phyloP scores from a whole-genome alignment of 2,329 filamentous ascomycete genomes.

The Plectosphaerella plurivora region DNA sequence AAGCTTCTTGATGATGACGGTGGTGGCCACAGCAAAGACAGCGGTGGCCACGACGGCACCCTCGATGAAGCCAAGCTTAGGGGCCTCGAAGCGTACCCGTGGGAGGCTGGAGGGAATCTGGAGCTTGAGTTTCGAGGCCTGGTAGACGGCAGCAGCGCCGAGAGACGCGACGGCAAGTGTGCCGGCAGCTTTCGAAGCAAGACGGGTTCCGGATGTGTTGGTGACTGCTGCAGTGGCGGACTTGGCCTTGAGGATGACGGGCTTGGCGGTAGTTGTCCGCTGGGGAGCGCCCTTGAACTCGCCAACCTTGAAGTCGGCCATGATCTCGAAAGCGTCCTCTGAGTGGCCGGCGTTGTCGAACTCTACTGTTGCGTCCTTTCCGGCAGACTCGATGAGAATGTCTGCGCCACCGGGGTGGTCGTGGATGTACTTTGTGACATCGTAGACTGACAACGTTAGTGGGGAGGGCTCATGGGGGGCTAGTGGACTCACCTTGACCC shows the following conservation, averaged over 20 bases:
- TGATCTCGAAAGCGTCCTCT: conserved; percentile 47
- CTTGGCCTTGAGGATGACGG: conserved; percentile 16
- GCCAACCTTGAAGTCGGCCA: conserved; percentile 31
- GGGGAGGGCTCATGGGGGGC: background rate
- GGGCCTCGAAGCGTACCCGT: conserved; percentile 9
- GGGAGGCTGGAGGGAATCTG: conserved; percentile 7
- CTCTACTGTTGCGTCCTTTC: conserved; percentile 72
- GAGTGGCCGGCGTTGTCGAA: conserved; percentile 85
- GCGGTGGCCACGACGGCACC: conserved; percentile 30
- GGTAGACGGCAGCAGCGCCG: conserved; percentile 15
- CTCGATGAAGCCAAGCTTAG: conserved; percentile 24
- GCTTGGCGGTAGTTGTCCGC: conserved; percentile 13
- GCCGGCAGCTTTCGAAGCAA: conserved; percentile 9
- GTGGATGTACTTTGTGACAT: conserved; percentile 51
- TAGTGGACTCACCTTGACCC: conserved; percentile 38
- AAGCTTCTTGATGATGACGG: conserved; percentile 21
- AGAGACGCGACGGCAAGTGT: conserved; percentile 14
- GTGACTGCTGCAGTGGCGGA: background rate
- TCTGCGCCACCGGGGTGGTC: conserved; percentile 72
- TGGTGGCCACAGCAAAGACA: conserved; percentile 24
- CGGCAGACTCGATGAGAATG: conserved; percentile 71
- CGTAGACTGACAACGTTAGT: conserved; percentile 40
- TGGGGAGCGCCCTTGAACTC: conserved; percentile 25
- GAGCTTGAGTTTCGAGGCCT: conserved; percentile 11
- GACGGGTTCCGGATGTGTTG: conserved; percentile 4